Evolutionary conservation across 2,329 filamentous ascomycete species (phyloP), one percentile per base, ranked within the genome.

Genomic region (Talaromyces amestolkiae): DNA sequence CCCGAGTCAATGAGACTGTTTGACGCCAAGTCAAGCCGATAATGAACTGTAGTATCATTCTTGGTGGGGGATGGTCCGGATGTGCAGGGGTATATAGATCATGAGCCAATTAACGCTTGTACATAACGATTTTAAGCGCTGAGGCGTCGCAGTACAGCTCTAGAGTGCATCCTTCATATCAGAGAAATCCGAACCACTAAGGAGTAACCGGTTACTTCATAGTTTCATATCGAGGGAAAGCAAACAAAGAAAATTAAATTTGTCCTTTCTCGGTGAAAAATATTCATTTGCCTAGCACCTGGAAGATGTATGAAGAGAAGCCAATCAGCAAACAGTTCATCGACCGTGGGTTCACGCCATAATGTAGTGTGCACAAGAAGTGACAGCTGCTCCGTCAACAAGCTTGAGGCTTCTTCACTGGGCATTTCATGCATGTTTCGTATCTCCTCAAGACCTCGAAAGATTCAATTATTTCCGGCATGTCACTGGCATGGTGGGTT

Each of bases 71-170:
- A 51, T 35, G 39, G 22, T 51, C 22, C 24, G 15, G 15, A 53
- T 31, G 49, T 24, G 41, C 61, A 63, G 51, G 61, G 61, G 35
- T 47, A 51, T 58, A 35, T 31, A 58, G n/a, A 31, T 10, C 49
- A 39, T 31, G 39, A 39, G 13, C 61, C 61, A 63, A 63, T 53
- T n/a, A 63, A n/a, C 27, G 13, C n/a, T 49, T 27, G 35, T 37
- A 47, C 3, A 35, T 45, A 22, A 7, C 17, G 22, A 47, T 58
- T 58, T n/a, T 63, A 63, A 63, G 61, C 61, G 61, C 61, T 49
- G 61, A 63, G 61, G 61, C 61, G 61, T 59, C 39, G 37, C 22
- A 37, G 17, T 59, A 59, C 56, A 59, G 53, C 53, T 56, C 33
- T 56, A 56, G 33, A 17, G 19, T 56, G 53, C 53, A 56, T 22